Conservation (phyloP, 768 basidiomycete species). For the Amyloporia xantha region DNA sequence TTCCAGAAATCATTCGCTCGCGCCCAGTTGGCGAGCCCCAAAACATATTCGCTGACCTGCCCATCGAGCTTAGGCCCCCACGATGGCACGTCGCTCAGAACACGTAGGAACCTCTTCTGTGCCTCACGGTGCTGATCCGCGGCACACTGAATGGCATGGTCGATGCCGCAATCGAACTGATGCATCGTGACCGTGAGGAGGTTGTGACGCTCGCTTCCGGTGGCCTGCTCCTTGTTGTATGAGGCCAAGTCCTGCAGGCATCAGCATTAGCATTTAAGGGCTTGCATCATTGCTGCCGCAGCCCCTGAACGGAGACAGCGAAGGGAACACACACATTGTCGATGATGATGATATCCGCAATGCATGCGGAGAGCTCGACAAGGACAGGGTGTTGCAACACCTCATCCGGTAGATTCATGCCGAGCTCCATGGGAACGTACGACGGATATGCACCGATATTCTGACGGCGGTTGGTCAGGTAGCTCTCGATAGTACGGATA, state of each 20-base stretch:
- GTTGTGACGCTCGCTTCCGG: conserved; percentile 23
- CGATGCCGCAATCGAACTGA: conserved; percentile 9
- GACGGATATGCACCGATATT: conserved; percentile 20
- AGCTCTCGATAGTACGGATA: conserved; percentile 18
- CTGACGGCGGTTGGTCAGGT: conserved; percentile 19
- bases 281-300: not conserved
- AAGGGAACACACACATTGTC: conserved; percentile 48
- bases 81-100: conserved; percentile 20
- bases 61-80: not conserved
- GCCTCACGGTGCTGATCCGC: conserved; percentile 12
- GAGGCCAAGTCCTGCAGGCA: conserved; percentile 22
- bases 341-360: conserved; percentile 57
- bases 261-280: too few species aligned
- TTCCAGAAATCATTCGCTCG: conserved; percentile 24
- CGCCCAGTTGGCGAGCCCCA: conserved; percentile 22
- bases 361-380: conserved; percentile 42
- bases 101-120: conserved; percentile 16
- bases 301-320: too few species aligned
- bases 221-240: conserved; percentile 25
- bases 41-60: conserved; percentile 4
- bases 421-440: conserved; percentile 26
- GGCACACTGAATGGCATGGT: conserved; percentile 13
- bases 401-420: conserved; percentile 53
- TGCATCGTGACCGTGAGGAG: conserved; percentile 23
- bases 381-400: conserved; percentile 49